phyloP scores from a whole-genome alignment of 2,329 filamentous ascomycete species.

The Nemania bipapillata region DNA sequence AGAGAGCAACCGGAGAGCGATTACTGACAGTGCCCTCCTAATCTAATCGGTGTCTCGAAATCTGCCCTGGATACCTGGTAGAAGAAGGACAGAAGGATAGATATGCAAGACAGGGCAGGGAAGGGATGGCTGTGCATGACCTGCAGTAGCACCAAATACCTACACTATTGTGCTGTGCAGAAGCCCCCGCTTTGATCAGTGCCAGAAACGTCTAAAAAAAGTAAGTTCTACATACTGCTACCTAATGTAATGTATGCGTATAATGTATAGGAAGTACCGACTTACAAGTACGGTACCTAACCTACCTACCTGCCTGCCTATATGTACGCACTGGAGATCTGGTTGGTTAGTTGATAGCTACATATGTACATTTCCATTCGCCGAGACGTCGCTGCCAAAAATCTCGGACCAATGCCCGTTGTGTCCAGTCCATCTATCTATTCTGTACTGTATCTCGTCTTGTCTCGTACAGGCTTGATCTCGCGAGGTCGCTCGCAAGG shows the following conservation, averaged over 20 bases:
- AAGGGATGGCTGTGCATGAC: slow-evolving; percentile 27
- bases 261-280: too few species aligned
- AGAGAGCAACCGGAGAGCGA: background rate
- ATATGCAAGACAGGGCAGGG: background rate
- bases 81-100: background rate
- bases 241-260: too few species aligned
- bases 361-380: slow-evolving; percentile 42
- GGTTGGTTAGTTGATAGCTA: slow-evolving; percentile 32
- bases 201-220: slow-evolving; percentile 46
- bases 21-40: background rate
- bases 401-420: slow-evolving; percentile 27
- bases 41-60: background rate
- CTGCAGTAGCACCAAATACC: slow-evolving; percentile 10
- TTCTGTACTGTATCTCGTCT: background rate
- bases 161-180: slow-evolving; percentile 37
- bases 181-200: slow-evolving; percentile 37
- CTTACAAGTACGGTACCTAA: background rate
- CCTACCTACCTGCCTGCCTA: background rate
- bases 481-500: background rate
- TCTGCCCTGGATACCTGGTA: background rate
- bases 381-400: slow-evolving; percentile 34
- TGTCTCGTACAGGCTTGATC: slow-evolving; percentile 3
- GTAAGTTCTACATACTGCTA: slow-evolving; percentile 30
- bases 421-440: background rate
- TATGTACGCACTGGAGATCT: background rate